Evolutionary conservation across 495 filamentous ascomycete genomes (phyloP).

Genomic region (Pseudevernia furfuracea): DNA sequence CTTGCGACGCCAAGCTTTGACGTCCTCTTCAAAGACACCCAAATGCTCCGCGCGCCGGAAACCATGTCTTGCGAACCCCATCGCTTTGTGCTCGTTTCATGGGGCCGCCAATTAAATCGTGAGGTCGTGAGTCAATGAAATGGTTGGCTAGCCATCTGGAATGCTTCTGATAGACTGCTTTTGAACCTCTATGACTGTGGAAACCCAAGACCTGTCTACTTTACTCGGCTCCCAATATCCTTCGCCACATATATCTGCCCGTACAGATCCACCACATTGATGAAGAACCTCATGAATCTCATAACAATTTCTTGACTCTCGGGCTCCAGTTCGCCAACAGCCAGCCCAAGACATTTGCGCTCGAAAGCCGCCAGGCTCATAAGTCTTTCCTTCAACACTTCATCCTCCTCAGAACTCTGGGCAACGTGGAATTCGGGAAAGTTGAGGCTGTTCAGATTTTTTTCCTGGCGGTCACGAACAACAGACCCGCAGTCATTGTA

Average conservation of each 20-base stretch:
- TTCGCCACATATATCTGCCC: constrained; percentile 22
- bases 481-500: constrained; percentile 39
- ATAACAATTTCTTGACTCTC: constrained; percentile 12
- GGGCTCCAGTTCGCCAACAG: constrained; percentile 20
- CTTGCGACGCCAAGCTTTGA: too few relatives aligned
- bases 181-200: too few relatives aligned
- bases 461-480: constrained; percentile 31
- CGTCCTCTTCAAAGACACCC: too few relatives aligned
- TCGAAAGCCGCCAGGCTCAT: constrained; percentile 31
- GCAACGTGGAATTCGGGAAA: constrained; percentile 32
- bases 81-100: too few relatives aligned
- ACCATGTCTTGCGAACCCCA: too few relatives aligned
- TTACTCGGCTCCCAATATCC: neutral
- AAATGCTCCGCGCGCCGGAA: too few relatives aligned
- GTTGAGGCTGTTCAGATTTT: constrained; percentile 37
- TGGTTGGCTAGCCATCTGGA: too few relatives aligned
- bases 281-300: constrained; percentile 28
- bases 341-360: constrained; percentile 21
- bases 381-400: constrained; percentile 24
- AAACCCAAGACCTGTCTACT: too few relatives aligned
- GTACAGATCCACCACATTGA: constrained; percentile 35
- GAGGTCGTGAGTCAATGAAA: too few relatives aligned
- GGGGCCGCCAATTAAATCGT: too few relatives aligned
- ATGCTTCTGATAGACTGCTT: too few relatives aligned
- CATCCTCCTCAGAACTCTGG: neutral